Evolutionary conservation across 139 green algal species (phyloP).

Genomic region (Raphidocelis subcapitata): DNA sequence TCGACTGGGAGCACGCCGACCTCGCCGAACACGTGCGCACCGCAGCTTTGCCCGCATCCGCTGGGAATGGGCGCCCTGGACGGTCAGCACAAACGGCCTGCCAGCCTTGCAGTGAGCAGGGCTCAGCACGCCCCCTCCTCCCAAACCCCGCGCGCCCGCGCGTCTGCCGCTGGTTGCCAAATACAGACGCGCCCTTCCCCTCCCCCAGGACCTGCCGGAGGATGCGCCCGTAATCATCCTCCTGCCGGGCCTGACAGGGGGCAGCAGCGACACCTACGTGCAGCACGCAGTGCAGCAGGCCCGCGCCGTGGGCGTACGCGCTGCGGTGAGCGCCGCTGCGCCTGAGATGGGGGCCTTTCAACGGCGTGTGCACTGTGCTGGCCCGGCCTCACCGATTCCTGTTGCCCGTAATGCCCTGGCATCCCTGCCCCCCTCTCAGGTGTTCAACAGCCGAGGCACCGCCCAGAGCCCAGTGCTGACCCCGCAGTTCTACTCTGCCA

Average conservation of each 20-base stretch:
- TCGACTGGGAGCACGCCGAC: constrained; percentile 76
- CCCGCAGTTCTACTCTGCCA: constrained; percentile 94
- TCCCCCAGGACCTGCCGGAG: constrained; percentile 39
- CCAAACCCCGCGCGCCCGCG: too few species aligned
- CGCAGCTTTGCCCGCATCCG: not conserved
- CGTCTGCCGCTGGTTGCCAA: too few species aligned
- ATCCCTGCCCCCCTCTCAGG: constrained; percentile 24
- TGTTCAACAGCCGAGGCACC: constrained; percentile 93
- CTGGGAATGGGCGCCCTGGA: not conserved
- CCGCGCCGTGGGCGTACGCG: constrained; percentile 4
- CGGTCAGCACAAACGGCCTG: not conserved
- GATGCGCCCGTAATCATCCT: constrained; percentile 84
- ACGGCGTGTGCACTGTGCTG: too few species aligned
- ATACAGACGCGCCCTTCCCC: too few species aligned
- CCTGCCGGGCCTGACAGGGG: constrained; percentile 90
- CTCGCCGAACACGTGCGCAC: constrained; percentile 22
- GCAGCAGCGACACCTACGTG: constrained; percentile 87
- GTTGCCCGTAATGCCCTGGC: too few species aligned
- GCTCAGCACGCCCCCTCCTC: not conserved
- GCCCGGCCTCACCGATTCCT: too few species aligned
- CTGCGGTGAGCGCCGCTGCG: constrained; percentile 42
- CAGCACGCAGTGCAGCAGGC: constrained; percentile 64
- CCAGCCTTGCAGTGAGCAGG: not conserved
- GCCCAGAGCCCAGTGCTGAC: constrained; percentile 82
- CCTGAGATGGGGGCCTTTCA: too few species aligned